Conservation (phyloP, 805 yeast species). For the Suhomyces sp. region DNA sequence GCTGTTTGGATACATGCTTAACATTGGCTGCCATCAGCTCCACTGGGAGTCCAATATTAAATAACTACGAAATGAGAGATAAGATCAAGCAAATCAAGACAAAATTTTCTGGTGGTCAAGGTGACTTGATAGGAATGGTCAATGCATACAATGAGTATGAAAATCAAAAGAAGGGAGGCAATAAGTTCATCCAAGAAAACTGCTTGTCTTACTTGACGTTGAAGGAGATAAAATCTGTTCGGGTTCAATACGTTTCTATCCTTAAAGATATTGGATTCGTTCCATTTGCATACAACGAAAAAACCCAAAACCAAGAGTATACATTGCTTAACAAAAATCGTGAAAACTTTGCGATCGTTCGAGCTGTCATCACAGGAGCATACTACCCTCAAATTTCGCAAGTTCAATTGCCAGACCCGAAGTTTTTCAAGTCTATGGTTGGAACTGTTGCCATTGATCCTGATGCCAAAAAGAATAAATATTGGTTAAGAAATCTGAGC, state of each 20-base stretch:
- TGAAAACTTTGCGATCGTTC: constrained; percentile 50
- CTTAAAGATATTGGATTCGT: constrained; percentile 77
- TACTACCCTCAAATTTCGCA: constrained; percentile 81
- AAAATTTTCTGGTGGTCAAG: constrained; percentile 50
- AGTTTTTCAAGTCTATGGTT: constrained; percentile 61
- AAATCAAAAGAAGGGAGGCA: constrained; percentile 22
- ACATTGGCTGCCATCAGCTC: constrained; percentile 77
- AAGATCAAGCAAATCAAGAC: constrained; percentile 50
- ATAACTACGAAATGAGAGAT: constrained; percentile 63
- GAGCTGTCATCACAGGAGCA: constrained; percentile 75
- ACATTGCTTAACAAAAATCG: constrained; percentile 50
- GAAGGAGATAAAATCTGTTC: constrained; percentile 69
- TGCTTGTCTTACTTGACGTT: constrained; percentile 61
- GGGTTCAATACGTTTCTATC: constrained; percentile 67
- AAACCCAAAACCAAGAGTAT: constrained; percentile 9
- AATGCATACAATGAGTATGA: constrained; percentile 59
- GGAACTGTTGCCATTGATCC: constrained; percentile 89
- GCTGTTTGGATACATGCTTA: constrained; percentile 74
- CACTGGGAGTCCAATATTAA: constrained; percentile 70
- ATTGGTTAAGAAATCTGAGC: constrained; percentile 69
- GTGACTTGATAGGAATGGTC: constrained; percentile 73
- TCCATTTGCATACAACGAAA: constrained; percentile 47
- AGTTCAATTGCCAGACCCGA: constrained; percentile 80
- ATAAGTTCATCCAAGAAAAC: constrained; percentile 54
- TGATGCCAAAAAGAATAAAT: constrained; percentile 69